Percentiles rank a stretch among this genome's conserved stretches.
Evolutionary conservation across 176 grass and related monocot genomes (phyloP).

Genomic region (Chloris gayana): DNA sequence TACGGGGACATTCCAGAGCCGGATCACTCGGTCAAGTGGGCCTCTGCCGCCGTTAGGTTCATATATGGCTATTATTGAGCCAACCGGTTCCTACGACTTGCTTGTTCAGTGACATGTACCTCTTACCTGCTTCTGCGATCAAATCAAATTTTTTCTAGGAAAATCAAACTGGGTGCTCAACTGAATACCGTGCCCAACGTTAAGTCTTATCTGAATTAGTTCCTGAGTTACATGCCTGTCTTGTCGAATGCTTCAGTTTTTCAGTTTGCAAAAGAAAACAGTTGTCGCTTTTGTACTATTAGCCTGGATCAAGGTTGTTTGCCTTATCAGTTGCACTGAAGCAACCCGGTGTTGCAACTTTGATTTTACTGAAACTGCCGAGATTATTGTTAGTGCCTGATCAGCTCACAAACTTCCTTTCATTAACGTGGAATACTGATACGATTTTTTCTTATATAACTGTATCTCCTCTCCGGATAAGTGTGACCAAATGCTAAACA

Average conservation of each 20-base stretch:
- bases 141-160: not conserved
- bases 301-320: not conserved
- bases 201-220: not conserved
- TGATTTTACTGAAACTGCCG: not conserved
- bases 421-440: not conserved
- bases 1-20: not conserved
- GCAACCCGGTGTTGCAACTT: not conserved
- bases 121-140: not conserved
- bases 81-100: not conserved
- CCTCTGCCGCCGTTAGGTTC: not conserved
- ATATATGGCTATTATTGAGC: not conserved
- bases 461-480: not conserved
- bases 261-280: not conserved
- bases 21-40: not conserved
- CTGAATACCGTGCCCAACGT: not conserved
- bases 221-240: not conserved
- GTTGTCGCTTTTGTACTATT: not conserved
- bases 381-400: not conserved
- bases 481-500: not conserved
- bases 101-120: not conserved
- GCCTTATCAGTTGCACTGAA: not conserved
- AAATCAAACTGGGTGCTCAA: not conserved
- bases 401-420: not conserved
- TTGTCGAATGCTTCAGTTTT: not conserved
- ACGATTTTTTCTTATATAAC: not conserved